These are phyloP conservation scores for Phlyctochytrium planicorne DNA, from an alignment of 192 early-diverging fungal genomes.

Conservation along the genomic window DNA sequence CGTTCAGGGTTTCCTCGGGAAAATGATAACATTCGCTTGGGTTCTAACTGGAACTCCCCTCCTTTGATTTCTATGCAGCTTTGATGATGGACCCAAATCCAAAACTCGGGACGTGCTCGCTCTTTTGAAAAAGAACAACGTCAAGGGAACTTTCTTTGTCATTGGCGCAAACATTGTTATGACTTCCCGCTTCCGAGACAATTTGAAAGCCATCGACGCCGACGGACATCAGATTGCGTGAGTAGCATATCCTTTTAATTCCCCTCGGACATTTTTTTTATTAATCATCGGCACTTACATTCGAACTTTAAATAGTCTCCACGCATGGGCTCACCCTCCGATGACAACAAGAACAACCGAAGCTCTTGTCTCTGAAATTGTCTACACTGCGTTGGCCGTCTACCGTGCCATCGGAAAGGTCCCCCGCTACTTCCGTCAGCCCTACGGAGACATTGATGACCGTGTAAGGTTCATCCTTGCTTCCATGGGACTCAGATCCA, in stretches of 20 bases:
- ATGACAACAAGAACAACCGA: conserved; percentile 12
- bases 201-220: conserved; percentile 45
- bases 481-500: conserved; percentile 51
- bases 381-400: conserved; percentile 22
- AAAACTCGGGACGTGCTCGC: conserved; percentile 1
- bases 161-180: conserved; percentile 52
- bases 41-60: too few species aligned
- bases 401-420: conserved; percentile 3
- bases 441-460: conserved; percentile 69
- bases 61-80: neutral
- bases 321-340: conserved; percentile 17
- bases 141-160: conserved; percentile 73
- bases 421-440: neutral
- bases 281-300: too few species aligned
- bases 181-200: conserved; percentile 40
- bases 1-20: too few species aligned
- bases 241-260: neutral
- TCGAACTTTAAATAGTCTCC: too few species aligned
- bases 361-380: conserved; percentile 19
- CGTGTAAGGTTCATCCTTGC: conserved; percentile 57
- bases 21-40: too few species aligned
- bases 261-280: neutral
- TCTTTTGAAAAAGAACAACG: conserved; percentile 36
- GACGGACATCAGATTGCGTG: conserved; percentile 58
- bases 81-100: conserved; percentile 22